Percentiles rank a stretch among this genome's conserved stretches.
Conservation (phyloP, 2,329 filamentous ascomycete genomes). For the Penicillium olsonii region DNA sequence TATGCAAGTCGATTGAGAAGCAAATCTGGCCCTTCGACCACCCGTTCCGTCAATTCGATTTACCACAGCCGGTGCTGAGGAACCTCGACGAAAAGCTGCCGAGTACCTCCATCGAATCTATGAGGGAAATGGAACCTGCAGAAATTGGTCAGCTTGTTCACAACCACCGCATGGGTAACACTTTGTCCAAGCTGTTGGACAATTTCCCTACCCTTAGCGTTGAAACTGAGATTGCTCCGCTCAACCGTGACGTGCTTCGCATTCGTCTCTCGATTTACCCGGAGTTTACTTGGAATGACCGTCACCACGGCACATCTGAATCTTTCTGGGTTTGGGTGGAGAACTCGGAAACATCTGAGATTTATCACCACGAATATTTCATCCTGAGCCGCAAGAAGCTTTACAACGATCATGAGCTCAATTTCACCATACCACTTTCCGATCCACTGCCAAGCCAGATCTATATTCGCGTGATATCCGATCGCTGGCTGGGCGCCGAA, state of each 20-base stretch:
- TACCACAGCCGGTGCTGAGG: slow-evolving; percentile 78
- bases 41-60: slow-evolving; percentile 90
- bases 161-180: slow-evolving; percentile 82
- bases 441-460: slow-evolving; percentile 95
- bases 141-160: slow-evolving; percentile 92
- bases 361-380: slow-evolving; percentile 97
- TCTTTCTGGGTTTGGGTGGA: slow-evolving; percentile 99
- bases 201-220: slow-evolving; percentile 91
- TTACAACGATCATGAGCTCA: slow-evolving; percentile 94
- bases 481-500: slow-evolving; percentile 94
- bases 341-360: slow-evolving; percentile 95
- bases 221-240: slow-evolving; percentile 89
- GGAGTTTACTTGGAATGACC: slow-evolving; percentile 93
- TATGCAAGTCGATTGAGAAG: slow-evolving; percentile 97
- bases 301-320: slow-evolving; percentile 88
- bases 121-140: slow-evolving; percentile 89
- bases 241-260: slow-evolving; percentile 92
- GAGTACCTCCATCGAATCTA: slow-evolving; percentile 71
- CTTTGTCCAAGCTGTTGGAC: slow-evolving; percentile 76
- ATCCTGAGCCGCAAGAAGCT: slow-evolving; percentile 88
- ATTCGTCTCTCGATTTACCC: slow-evolving; percentile 83
- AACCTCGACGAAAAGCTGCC: slow-evolving; percentile 81
- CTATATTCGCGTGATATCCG: slow-evolving; percentile 90
- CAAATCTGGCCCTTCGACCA: slow-evolving; percentile 94
- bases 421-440: slow-evolving; percentile 93